These are phyloP conservation scores for Pseudogymnoascus sp. DNA, from an alignment of 2,329 filamentous ascomycete species.

Conservation along the genomic window DNA sequence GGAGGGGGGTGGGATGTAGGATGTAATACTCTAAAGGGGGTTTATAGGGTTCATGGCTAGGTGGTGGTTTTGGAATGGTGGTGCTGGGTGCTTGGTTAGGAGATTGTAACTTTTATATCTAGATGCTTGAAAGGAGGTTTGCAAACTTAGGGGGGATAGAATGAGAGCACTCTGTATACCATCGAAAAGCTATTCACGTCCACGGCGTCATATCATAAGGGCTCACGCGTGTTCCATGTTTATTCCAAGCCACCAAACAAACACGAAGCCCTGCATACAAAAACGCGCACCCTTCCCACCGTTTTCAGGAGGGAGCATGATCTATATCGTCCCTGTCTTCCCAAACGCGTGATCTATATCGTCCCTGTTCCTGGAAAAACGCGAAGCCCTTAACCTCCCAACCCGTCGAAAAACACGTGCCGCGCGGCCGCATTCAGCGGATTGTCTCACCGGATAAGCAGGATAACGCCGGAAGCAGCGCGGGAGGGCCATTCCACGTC, in stretches of 20 bases:
- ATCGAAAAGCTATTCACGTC: neutral
- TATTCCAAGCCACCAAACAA: neutral
- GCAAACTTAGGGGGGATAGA: neutral
- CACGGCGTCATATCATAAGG: neutral
- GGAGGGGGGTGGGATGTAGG: conserved; percentile 12
- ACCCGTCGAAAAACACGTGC: neutral
- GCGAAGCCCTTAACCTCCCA: neutral
- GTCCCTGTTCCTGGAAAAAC: neutral
- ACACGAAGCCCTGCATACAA: conserved; percentile 2
- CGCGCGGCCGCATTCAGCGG: neutral
- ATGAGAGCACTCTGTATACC: neutral
- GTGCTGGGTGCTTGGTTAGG: neutral
- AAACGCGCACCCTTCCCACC: neutral
- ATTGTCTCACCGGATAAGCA: conserved; percentile 5
- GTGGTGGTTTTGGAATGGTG: neutral
- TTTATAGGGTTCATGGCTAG: neutral
- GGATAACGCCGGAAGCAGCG: conserved; percentile 8
- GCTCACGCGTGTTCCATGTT: conserved; percentile 8
- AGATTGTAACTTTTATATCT: neutral
- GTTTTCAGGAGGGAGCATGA: neutral
- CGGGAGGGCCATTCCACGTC: conserved; percentile 7
- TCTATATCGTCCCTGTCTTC: neutral
- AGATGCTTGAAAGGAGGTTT: neutral
- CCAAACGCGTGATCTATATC: neutral
- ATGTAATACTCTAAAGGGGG: neutral